Percentiles rank a stretch among this genome's conserved stretches.
Conservation (phyloP, 2,329 filamentous ascomycete genomes). For the Talaromyces sp. region DNA sequence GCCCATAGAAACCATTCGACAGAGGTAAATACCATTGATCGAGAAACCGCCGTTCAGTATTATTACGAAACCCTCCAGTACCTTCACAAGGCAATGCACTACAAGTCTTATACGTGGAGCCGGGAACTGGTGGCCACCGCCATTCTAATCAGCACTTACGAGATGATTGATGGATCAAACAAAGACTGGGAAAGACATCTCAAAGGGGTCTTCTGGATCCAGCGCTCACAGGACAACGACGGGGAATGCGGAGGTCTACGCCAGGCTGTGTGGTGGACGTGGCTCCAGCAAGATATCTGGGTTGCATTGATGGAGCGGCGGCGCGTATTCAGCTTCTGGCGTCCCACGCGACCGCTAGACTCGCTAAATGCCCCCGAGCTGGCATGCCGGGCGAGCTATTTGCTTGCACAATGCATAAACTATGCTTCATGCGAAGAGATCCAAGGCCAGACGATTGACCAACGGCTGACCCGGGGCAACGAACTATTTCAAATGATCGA, state of each 20-base stretch:
- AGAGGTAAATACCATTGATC: constrained; percentile 22
- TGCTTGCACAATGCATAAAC: constrained; percentile 54
- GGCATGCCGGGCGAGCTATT: constrained; percentile 49
- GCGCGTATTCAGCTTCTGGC: constrained; percentile 55
- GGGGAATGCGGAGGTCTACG: constrained; percentile 53
- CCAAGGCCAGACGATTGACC: constrained; percentile 36
- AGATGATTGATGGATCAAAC: constrained; percentile 58
- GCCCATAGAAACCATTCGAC: constrained; percentile 15
- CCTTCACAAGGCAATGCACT: constrained; percentile 54
- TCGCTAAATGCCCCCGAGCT: constrained; percentile 51
- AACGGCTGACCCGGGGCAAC: constrained; percentile 42
- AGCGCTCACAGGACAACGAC: constrained; percentile 57
- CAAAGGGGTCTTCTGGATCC: constrained; percentile 62
- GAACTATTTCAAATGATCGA: constrained; percentile 45
- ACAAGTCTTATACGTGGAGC: constrained; percentile 53
- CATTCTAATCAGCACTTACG: constrained; percentile 57
- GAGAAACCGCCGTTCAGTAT: constrained; percentile 45
- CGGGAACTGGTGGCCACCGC: constrained; percentile 56
- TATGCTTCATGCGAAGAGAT: constrained; percentile 52
- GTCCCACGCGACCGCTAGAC: constrained; percentile 44
- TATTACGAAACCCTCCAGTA: constrained; percentile 61
- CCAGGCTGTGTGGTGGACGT: constrained; percentile 60
- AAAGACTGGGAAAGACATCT: constrained; percentile 58
- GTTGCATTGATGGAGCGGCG: constrained; percentile 57
- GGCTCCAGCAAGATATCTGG: constrained; percentile 63